Evolutionary conservation across 1,139 yeast species (phyloP).

Genomic region (Yamadazyma atmosphaerica): DNA sequence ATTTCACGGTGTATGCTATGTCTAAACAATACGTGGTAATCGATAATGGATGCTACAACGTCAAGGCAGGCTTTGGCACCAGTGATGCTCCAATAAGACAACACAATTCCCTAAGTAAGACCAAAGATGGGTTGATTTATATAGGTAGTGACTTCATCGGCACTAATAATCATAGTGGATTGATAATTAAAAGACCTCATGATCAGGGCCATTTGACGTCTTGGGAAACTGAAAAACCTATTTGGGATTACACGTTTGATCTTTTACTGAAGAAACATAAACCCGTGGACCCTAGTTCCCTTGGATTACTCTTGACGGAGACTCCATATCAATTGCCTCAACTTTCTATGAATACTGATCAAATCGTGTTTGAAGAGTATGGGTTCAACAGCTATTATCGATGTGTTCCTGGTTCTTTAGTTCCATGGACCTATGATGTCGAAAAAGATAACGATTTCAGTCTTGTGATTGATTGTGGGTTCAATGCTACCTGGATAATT

Average conservation of each 20-base stretch:
- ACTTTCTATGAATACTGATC: slow-evolving; percentile 83
- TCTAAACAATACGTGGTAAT: slow-evolving; percentile 37
- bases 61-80: slow-evolving; percentile 65
- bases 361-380: slow-evolving; percentile 91
- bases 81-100: slow-evolving; percentile 44
- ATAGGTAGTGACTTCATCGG: slow-evolving; percentile 68
- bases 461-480: slow-evolving; percentile 86
- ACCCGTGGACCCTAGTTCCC: slow-evolving; percentile 43
- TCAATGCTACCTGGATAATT: slow-evolving; percentile 80
- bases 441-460: slow-evolving; percentile 55
- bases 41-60: slow-evolving; percentile 86
- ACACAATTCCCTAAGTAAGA: slow-evolving; percentile 70
- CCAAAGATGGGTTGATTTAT: slow-evolving; percentile 73
- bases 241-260: slow-evolving; percentile 79
- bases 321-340: slow-evolving; percentile 83
- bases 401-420: slow-evolving; percentile 62
- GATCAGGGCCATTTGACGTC: slow-evolving; percentile 87
- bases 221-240: slow-evolving; percentile 90
- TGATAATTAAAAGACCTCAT: slow-evolving; percentile 75
- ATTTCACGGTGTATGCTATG: slow-evolving; percentile 1
- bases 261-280: slow-evolving; percentile 29
- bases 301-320: slow-evolving; percentile 66
- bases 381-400: slow-evolving; percentile 70
- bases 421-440: slow-evolving; percentile 58
- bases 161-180: slow-evolving; percentile 74